These are phyloP conservation scores for Arthrinium puccinioides DNA, from an alignment of 2,329 filamentous ascomycete species.

Conservation along the genomic window DNA sequence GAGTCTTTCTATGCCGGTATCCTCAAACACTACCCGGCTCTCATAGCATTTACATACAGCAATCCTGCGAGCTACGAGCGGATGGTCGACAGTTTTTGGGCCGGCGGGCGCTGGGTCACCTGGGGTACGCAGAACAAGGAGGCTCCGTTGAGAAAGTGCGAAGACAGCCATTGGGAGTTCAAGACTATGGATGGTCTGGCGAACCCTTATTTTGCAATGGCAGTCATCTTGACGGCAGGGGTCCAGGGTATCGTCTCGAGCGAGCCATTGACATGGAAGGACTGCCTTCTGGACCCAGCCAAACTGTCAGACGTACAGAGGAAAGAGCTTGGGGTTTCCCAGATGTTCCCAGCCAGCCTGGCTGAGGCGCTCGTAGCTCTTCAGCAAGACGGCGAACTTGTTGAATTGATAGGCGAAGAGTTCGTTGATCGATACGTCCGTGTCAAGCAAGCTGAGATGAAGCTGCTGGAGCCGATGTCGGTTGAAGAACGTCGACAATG, in stretches of 20 bases:
- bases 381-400: constrained; percentile 37
- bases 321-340: constrained; percentile 41
- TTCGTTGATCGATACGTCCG: constrained; percentile 49
- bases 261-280: constrained; percentile 37
- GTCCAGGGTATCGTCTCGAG: constrained; percentile 42
- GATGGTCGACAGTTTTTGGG: constrained; percentile 63
- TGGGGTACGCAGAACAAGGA: constrained; percentile 83
- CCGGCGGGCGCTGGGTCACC: constrained; percentile 68
- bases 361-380: constrained; percentile 47
- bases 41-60: constrained; percentile 64
- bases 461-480: constrained; percentile 40
- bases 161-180: constrained; percentile 66
- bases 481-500: constrained; percentile 43
- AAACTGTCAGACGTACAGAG: constrained; percentile 38
- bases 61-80: constrained; percentile 62
- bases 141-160: constrained; percentile 62
- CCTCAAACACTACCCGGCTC: constrained; percentile 54
- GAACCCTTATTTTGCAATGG: constrained; percentile 67
- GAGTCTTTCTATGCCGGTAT: constrained; percentile 67
- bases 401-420: constrained; percentile 35
- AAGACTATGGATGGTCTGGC: constrained; percentile 72
- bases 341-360: constrained; percentile 47
- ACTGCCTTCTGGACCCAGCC: constrained; percentile 50
- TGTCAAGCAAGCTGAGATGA: constrained; percentile 53
- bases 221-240: constrained; percentile 54